These are phyloP conservation scores for Taphrina confusa DNA, from an alignment of 1,139 yeast species.

Conservation along the genomic window DNA sequence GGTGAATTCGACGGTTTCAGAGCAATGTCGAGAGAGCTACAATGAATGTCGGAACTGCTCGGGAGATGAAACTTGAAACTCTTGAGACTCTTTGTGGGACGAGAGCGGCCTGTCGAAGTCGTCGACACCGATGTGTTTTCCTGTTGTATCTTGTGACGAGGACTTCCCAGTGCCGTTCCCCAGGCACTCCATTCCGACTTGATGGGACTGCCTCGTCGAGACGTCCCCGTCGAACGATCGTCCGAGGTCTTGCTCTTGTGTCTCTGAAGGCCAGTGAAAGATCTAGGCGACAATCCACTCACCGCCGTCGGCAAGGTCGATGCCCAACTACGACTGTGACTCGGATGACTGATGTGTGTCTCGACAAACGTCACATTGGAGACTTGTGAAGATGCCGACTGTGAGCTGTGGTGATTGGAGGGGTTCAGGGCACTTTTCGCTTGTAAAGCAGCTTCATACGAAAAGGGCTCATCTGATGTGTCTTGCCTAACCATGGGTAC, in stretches of 20 bases:
- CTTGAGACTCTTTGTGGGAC: neutral
- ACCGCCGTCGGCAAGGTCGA: slow-evolving; percentile 14
- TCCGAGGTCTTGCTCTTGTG: neutral
- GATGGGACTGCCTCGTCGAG: neutral
- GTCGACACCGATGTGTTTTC: slow-evolving; percentile 15
- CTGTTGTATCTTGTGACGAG: neutral
- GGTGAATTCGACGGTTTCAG: neutral
- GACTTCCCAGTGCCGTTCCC: slow-evolving; percentile 9
- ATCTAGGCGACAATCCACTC: slow-evolving; percentile 1
- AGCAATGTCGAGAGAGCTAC: neutral
- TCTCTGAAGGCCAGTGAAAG: neutral
- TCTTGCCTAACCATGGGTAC: slow-evolving; percentile 3
- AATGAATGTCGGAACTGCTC: neutral
- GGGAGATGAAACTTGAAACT: slow-evolving; percentile 6
- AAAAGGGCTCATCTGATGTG: slow-evolving; percentile 12
- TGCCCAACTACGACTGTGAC: slow-evolving; percentile 21
- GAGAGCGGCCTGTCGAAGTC: slow-evolving; percentile 3
- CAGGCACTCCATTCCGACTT: slow-evolving; percentile 9
- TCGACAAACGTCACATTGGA: neutral
- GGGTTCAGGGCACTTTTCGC: slow-evolving; percentile 2
- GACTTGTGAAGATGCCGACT: neutral
- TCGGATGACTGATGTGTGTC: neutral
- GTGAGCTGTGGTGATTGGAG: neutral
- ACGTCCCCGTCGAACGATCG: neutral
- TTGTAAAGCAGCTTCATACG: slow-evolving; percentile 12